phyloP scores from a whole-genome alignment of 441 rosid species.

The Corymbia citriodora region DNA sequence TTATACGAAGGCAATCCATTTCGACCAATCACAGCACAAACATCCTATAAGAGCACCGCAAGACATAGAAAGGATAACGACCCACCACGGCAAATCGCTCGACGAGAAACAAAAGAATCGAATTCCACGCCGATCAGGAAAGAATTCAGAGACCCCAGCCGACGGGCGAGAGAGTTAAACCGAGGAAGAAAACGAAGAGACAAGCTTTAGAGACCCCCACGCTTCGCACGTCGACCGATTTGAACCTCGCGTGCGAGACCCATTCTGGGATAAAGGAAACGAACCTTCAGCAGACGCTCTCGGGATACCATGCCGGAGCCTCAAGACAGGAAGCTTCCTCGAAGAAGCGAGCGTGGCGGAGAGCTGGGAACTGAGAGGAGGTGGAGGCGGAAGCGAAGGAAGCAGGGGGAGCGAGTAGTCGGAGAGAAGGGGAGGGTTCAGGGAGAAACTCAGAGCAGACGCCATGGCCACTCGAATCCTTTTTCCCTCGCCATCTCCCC shows the following conservation, averaged over 20 bases:
- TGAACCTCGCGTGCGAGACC: background rate
- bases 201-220: background rate
- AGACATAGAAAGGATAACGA: background rate
- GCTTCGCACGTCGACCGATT: background rate
- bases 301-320: constrained; percentile 10
- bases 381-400: constrained; percentile 6
- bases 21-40: background rate
- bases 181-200: background rate
- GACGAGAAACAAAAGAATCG: background rate
- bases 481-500: background rate
- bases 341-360: constrained; percentile 3
- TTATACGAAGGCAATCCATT: background rate
- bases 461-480: constrained; percentile 19
- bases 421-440: constrained; percentile 1
- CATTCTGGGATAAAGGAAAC: background rate
- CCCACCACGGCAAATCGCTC: background rate
- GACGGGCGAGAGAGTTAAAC: background rate
- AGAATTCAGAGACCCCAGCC: background rate
- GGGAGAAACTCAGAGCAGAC: constrained; percentile 5
- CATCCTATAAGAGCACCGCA: background rate
- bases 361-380: background rate
- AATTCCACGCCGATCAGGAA: background rate
- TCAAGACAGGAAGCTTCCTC: background rate
- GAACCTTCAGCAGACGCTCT: constrained; percentile 43
- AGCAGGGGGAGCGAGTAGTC: background rate